Percentiles rank a stretch among this genome's conserved stretches.
Evolutionary conservation across 225 moss, liverwort and hornwort species (phyloP).

Genomic region (Sphagnum tenellum): DNA sequence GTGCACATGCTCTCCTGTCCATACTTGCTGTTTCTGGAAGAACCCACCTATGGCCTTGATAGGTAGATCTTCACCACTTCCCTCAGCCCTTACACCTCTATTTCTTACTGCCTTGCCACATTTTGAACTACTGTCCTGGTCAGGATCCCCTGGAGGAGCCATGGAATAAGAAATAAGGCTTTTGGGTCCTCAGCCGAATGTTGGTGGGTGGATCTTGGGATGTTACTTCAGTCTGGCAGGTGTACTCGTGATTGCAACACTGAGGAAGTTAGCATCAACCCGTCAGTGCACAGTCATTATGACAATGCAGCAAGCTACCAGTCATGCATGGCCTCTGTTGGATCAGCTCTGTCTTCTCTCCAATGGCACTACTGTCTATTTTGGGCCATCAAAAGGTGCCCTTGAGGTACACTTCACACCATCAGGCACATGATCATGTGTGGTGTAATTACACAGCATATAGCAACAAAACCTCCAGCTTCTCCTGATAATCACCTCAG

Average conservation of each 20-base stretch:
- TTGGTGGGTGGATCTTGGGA: too few species aligned
- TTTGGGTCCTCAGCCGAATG: too few species aligned
- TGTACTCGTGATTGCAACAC: conserved; percentile 37
- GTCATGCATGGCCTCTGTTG: conserved; percentile 28
- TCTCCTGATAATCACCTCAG: too few species aligned
- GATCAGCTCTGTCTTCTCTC: conserved; percentile 47
- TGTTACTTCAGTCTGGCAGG: conserved; percentile 27
- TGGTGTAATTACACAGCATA: too few species aligned
- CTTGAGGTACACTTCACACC: conserved; percentile 21
- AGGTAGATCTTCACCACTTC: conserved; percentile 14
- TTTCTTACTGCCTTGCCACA: too few species aligned
- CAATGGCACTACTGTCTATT: conserved; percentile 35
- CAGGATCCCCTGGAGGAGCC: too few species aligned
- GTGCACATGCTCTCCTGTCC: conserved; percentile 39
- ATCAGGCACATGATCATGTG: too few species aligned
- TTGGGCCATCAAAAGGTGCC: conserved; percentile 34
- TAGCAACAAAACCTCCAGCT: too few species aligned
- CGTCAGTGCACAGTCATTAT: conserved; percentile 28
- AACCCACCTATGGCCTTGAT: conserved; percentile 31
- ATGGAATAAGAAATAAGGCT: too few species aligned
- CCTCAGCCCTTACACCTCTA: neutral
- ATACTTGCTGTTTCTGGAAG: conserved; percentile 35
- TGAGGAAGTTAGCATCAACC: conserved; percentile 30
- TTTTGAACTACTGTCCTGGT: too few species aligned
- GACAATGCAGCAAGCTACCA: conserved; percentile 33